Conservation (phyloP, 768 basidiomycete genomes). For the Pleurotus ostreatus region DNA sequence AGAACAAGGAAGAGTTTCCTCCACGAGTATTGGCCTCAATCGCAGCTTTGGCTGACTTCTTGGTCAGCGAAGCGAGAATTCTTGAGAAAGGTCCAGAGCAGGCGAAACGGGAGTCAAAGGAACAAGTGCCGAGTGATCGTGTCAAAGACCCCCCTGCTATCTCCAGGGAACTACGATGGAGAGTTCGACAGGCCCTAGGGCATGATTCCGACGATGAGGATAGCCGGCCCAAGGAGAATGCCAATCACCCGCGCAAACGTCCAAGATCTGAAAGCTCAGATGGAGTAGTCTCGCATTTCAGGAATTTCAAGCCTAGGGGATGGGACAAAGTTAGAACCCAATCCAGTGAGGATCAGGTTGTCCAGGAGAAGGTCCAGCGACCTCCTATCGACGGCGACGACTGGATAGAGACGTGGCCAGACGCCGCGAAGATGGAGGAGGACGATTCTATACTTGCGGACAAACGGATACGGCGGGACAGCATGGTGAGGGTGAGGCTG, state of each 20-base stretch:
- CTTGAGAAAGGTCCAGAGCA: conserved; percentile 71
- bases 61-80: conserved; percentile 70
- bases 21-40: conserved; percentile 69
- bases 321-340: conserved; percentile 57
- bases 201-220: conserved; percentile 67
- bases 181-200: conserved; percentile 59
- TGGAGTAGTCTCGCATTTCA: conserved; percentile 33
- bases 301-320: conserved; percentile 61
- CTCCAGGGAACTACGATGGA: conserved; percentile 85
- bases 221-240: conserved; percentile 20
- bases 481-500: conserved; percentile 55
- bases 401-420: conserved; percentile 45
- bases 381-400: conserved; percentile 33
- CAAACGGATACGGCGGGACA: conserved; percentile 37
- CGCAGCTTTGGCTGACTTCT: conserved; percentile 66
- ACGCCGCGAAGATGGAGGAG: conserved; percentile 25
- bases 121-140: conserved; percentile 76
- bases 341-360: conserved; percentile 36
- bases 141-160: conserved; percentile 79
- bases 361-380: conserved; percentile 28
- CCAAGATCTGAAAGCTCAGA: conserved; percentile 21
- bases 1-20: conserved; percentile 32
- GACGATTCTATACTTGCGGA: conserved; percentile 35
- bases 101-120: conserved; percentile 72
- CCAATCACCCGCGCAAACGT: conserved; percentile 34